These are phyloP conservation scores for Allomyces arbusculus DNA, from an alignment of 192 early-diverging fungal genomes.

Conservation along the genomic window DNA sequence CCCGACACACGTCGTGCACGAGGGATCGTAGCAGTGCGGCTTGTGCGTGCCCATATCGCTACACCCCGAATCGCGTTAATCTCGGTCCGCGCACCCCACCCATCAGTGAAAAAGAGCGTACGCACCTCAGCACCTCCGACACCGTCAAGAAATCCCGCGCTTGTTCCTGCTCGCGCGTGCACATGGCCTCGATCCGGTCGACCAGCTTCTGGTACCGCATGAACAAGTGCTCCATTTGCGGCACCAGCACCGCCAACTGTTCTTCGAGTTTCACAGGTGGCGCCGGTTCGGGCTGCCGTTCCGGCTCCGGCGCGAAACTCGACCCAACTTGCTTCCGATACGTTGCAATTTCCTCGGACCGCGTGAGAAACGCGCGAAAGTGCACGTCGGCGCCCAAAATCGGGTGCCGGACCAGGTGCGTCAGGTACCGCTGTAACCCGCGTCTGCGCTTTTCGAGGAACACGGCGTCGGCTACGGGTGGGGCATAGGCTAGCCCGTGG, in stretches of 20 bases:
- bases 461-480: slow-evolving; percentile 30
- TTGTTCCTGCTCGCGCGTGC: background rate
- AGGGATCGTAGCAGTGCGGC: background rate
- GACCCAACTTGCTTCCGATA: background rate
- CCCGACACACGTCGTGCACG: background rate
- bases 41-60: background rate
- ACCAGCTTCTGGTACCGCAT: background rate
- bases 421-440: slow-evolving; percentile 48
- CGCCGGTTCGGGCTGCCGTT: background rate
- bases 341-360: slow-evolving; percentile 25
- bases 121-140: background rate
- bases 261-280: background rate
- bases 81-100: background rate
- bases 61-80: background rate
- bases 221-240: background rate
- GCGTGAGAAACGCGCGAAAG: slow-evolving; percentile 43
- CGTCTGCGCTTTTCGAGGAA: slow-evolving; percentile 53
- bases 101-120: too few relatives aligned
- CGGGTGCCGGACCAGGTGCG: slow-evolving; percentile 56
- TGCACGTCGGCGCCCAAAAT: slow-evolving; percentile 37
- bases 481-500: background rate
- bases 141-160: background rate
- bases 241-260: background rate
- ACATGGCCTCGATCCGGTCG: background rate
- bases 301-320: background rate